Base-by-base conservation (phyloP, 805 yeast genomes). In the Suhomyces faveliae region DNA sequence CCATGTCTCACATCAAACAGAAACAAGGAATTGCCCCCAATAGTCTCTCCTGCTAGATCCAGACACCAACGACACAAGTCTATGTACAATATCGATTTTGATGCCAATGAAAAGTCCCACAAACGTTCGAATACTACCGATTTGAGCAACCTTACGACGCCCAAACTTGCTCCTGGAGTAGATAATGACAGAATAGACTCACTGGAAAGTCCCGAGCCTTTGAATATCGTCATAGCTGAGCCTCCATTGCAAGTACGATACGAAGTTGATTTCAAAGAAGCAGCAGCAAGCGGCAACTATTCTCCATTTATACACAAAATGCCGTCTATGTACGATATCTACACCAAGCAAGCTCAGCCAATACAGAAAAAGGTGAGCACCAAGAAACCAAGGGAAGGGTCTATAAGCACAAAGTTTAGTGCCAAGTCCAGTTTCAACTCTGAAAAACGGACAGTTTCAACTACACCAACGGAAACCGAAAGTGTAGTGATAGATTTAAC, bases 401-500 rank as follows among this genome's bases (percentile, higher is more conserved):
- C 56, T 9, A 49, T 54, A 3, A 51, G 57, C 2, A 51, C 57
- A 4, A 48, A 41, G 24, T 53, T 66, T 4, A 68, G 72, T 43
- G 66, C 61, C 51, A 66, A 61, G 24, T 65, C 71, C 1, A 66
- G 71, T n/a, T n/a, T n/a, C 46, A 55, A 57, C 29, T 51, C 59
- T 6, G 58, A 64, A 3, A 55, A 59, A 13, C 61, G 62, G 3
- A 64, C 71, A 2, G 62, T 61, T 5, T 48, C 58, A 1, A 59
- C 71, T 6, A 57, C 60, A 5, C 56, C 55, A 4, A 60, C 71
- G 0, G 78, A 72, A 33, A 57, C 59, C 8, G 71, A 63, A 39
- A 71, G 75, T 50, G 71, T 73, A 2, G 58, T 67, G 4, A 72
- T 73, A 37, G 78, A 73, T 50, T 59, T 73, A 45, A 73, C 77